Base-by-base conservation (phyloP, 2,329 filamentous ascomycete species). In the Orbilia quercus region DNA sequence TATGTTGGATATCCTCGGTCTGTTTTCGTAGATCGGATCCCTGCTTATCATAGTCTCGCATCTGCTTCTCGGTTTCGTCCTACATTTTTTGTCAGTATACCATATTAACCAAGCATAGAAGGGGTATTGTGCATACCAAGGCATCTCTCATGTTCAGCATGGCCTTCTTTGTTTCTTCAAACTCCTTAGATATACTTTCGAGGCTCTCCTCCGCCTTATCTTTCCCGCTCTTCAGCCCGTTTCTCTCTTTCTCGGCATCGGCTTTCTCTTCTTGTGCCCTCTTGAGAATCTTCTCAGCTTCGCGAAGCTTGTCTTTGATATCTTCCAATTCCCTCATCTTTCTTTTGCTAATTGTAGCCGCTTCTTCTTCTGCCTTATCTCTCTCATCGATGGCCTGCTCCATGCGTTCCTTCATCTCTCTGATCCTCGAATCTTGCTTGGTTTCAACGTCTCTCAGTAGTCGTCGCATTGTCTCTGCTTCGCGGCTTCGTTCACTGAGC, bases 381-480 rank as follows among this genome's bases (percentile, higher is more conserved):
- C 95, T 88, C 80, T 99, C 95, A 80, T 97, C 93, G n/a, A 96
- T 86, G 0, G 93, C 93, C 0, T 91, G 85, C 78, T 98, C 94
- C 85, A 98, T 89, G 1, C 90, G 88, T 67, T 91, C 88, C 60
- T 91, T 90, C 88, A 96, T 95, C 76, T 98, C 94, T 25, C 91
- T 88, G 16, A 96, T 87, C 78, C 92, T 91, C 72, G 84, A 84
- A 76, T 98, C 93, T 0, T 93, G 89, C 7, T 91, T 86, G 71
- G 90, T 87, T 80, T 98, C 92, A 7, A 93, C 91, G 76, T 98
- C 94, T 14, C 89, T 89, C 11, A 99, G 83, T 71, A 98, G 85
- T 53, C 92, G 85, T 34, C 95, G 88, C 93, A 99, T 98, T 0
- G 92, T 97, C 82, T 98, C 94, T 23, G 89, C 91, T 81, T 99